A percentile compares a stretch with the other conserved stretches of the same genome.
Evolutionary conservation across 305 asterid species (phyloP).

Genomic region (Solanum hybrid): DNA sequence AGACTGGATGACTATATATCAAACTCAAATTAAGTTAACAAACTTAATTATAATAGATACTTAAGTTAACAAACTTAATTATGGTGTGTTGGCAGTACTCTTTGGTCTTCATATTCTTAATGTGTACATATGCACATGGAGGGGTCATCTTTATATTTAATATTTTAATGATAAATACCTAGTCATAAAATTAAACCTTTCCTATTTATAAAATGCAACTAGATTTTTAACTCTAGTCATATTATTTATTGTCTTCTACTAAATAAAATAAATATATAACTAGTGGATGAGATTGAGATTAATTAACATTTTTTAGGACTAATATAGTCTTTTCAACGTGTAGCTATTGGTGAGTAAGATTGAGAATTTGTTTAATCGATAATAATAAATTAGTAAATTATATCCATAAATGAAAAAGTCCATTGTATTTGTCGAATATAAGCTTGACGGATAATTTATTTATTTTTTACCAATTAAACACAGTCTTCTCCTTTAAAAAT

Average conservation of each 20-base stretch:
- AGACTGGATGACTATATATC: neutral
- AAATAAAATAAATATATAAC: neutral
- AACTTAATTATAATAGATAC: neutral
- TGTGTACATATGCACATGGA: conserved; percentile 16
- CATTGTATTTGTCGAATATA: neutral
- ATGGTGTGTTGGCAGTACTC: neutral
- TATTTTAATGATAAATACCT: neutral
- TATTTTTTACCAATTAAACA: neutral
- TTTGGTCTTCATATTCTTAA: conserved; percentile 2
- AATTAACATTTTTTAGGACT: neutral
- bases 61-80: neutral
- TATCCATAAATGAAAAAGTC: neutral
- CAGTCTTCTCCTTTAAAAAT: neutral
- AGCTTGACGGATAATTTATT: neutral
- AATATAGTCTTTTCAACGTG: neutral
- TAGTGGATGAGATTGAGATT: neutral
- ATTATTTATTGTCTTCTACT: neutral
- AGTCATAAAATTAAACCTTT: neutral
- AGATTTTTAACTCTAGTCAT: neutral
- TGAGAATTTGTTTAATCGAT: neutral
- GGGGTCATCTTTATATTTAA: conserved; percentile 4
- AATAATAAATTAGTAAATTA: neutral
- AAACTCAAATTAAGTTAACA: neutral
- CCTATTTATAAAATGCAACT: neutral
- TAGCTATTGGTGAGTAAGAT: neutral